Percentiles rank a stretch among this genome's conserved stretches.
phyloP scores from a whole-genome alignment of 1,139 yeast genomes.

The Yamadazyma pseudoaaseri region DNA sequence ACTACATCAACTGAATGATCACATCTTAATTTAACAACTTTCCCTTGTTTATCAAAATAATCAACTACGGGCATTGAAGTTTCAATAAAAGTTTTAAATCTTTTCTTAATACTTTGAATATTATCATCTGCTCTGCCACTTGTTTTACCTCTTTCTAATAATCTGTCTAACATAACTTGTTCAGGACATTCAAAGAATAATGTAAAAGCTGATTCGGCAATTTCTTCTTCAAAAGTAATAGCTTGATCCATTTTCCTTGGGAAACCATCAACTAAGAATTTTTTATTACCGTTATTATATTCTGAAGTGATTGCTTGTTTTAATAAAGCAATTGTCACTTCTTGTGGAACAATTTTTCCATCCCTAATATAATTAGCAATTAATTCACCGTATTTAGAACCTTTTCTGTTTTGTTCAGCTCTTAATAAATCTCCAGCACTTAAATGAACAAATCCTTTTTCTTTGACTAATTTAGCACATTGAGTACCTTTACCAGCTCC shows the following conservation, averaged over 20 bases:
- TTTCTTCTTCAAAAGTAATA: slow-evolving; percentile 76
- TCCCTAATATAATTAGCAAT: slow-evolving; percentile 83
- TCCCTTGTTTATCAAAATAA: slow-evolving; percentile 70
- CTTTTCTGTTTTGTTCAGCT: slow-evolving; percentile 83
- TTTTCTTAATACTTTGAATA: slow-evolving; percentile 82
- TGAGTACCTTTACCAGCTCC: slow-evolving; percentile 99
- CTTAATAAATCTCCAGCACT: slow-evolving; percentile 94
- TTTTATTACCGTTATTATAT: slow-evolving; percentile 46
- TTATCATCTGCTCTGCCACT: slow-evolving; percentile 95
- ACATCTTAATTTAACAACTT: slow-evolving; percentile 78
- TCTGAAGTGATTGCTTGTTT: slow-evolving; percentile 72
- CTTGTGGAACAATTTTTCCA: slow-evolving; percentile 94
- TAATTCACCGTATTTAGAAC: slow-evolving; percentile 80
- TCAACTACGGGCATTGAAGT: slow-evolving; percentile 96
- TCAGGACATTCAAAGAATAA: slow-evolving; percentile 96
- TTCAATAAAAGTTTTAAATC: slow-evolving; percentile 82
- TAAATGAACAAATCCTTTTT: slow-evolving; percentile 80
- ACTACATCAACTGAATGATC: slow-evolving; percentile 80
- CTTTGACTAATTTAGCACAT: slow-evolving; percentile 78
- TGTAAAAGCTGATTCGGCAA: slow-evolving; percentile 75
- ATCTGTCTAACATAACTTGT: slow-evolving; percentile 76
- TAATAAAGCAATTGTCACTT: slow-evolving; percentile 82
- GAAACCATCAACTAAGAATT: slow-evolving; percentile 89
- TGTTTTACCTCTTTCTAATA: slow-evolving; percentile 89
- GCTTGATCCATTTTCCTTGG: slow-evolving; percentile 99